phyloP scores from a whole-genome alignment of 148 eudicot genomes.

The Persicaria maculosa region DNA sequence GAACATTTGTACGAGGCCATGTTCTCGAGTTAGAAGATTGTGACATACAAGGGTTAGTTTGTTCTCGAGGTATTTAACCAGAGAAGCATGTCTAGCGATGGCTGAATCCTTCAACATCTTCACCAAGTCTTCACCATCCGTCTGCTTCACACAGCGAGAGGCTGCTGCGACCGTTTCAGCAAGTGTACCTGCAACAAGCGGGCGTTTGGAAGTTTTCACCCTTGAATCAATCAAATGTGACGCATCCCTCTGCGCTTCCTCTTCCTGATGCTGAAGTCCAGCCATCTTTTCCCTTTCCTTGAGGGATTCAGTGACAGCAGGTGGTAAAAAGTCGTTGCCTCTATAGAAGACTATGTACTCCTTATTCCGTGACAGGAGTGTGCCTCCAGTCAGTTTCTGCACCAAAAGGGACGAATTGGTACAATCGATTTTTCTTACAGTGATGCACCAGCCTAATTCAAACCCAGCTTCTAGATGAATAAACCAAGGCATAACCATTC shows the following conservation, averaged over 20 bases:
- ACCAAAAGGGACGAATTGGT: not conserved
- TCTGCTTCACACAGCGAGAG: conserved; percentile 74
- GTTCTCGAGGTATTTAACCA: conserved; percentile 56
- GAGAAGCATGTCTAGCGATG: conserved; percentile 70
- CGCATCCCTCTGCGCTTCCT: conserved; percentile 48
- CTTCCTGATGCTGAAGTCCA: conserved; percentile 59
- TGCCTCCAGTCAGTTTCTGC: conserved; percentile 89
- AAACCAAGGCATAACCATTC: not conserved
- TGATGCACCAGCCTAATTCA: not conserved
- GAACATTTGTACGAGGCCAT: not conserved
- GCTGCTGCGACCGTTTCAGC: conserved; percentile 88
- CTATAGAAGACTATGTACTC: conserved; percentile 87
- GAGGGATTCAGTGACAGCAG: conserved; percentile 49
- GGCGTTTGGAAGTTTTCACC: conserved; percentile 28
- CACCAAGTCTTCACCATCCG: conserved; percentile 47
- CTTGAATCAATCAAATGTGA: conserved; percentile 27
- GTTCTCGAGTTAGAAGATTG: not conserved
- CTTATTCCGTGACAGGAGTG: conserved; percentile 80
- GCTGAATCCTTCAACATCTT: conserved; percentile 65
- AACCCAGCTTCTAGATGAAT: not conserved
- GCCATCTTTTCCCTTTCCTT: conserved; percentile 52
- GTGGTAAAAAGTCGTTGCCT: conserved; percentile 91
- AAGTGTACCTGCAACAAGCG: conserved; percentile 88
- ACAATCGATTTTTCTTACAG: not conserved
- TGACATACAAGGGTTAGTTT: conserved; percentile 67